Conservation (phyloP, 352 stramenopile genomes). For the Pythium oligandrum region DNA sequence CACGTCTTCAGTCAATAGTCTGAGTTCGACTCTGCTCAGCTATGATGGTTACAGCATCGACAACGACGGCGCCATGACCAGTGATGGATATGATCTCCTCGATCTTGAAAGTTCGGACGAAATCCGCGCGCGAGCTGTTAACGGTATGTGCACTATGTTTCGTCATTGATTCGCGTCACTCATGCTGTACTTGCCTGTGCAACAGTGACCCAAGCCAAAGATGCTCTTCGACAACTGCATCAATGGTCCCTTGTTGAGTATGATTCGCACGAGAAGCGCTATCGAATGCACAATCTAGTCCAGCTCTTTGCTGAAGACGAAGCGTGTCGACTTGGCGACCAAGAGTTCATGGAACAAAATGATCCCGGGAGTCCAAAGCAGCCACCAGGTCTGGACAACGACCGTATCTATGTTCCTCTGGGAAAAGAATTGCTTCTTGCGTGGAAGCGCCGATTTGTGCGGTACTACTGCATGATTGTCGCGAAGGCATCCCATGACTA, state of each 20-base stretch:
- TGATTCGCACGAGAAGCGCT: conserved; percentile 57
- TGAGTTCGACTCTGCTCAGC: conserved; percentile 58
- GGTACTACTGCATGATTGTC: conserved; percentile 81
- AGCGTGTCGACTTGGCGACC: conserved; percentile 48
- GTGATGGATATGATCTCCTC: conserved; percentile 70
- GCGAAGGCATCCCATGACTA: conserved; percentile 72
- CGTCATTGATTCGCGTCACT: not conserved
- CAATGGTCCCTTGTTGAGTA: conserved; percentile 83
- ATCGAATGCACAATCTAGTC: conserved; percentile 82
- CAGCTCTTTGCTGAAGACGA: conserved; percentile 83
- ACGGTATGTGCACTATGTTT: conserved; percentile 16
- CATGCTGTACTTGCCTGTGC: not conserved
- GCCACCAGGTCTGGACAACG: conserved; percentile 5
- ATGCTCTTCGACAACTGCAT: conserved; percentile 56
- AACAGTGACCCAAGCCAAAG: conserved; percentile 39
- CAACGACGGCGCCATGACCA: conserved; percentile 77
- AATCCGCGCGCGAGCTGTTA: conserved; percentile 39
- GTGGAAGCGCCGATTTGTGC: conserved; percentile 81
- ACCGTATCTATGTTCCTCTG: conserved; percentile 26
- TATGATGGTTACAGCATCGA: conserved; percentile 73
- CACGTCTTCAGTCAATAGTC: conserved; percentile 41
- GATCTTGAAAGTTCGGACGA: conserved; percentile 72
- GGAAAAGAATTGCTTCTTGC: conserved; percentile 64
- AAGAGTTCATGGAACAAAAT: conserved; percentile 16
- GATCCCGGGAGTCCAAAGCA: conserved; percentile 4